Percentiles rank a stretch among this genome's conserved stretches.
phyloP scores from a whole-genome alignment of 495 filamentous ascomycete genomes.

The Massariosphaeria phaeospora region DNA sequence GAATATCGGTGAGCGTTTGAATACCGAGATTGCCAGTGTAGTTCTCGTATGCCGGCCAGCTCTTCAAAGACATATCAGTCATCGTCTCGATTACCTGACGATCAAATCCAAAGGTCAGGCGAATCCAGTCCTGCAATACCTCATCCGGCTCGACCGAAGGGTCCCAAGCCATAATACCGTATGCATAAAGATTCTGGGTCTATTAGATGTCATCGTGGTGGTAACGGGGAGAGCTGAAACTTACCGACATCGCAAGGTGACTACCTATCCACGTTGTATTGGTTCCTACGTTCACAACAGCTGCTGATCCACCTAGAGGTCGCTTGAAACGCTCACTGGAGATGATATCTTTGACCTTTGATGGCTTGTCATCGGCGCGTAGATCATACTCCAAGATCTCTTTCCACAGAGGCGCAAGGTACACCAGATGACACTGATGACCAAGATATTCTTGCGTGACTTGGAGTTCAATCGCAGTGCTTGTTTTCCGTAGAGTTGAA shows the following conservation, averaged over 20 bases:
- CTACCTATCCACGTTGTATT: constrained; percentile 64
- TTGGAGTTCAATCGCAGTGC: constrained; percentile 59
- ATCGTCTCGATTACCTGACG: constrained; percentile 53
- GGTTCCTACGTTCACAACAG: constrained; percentile 64
- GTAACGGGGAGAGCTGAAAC: too few relatives aligned
- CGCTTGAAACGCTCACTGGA: constrained; percentile 56
- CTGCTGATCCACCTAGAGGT: constrained; percentile 57
- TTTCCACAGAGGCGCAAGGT: constrained; percentile 64
- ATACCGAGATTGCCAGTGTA: constrained; percentile 68
- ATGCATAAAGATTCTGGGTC: constrained; percentile 59
- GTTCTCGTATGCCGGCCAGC: constrained; percentile 67
- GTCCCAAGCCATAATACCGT: constrained; percentile 62
- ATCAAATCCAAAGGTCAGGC: constrained; percentile 58
- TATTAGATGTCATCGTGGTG: too few relatives aligned
- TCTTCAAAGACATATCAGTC: constrained; percentile 60
- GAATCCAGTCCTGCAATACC: constrained; percentile 61
- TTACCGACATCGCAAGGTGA: constrained; percentile 58
- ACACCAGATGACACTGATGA: constrained; percentile 65
- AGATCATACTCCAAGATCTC: constrained; percentile 62
- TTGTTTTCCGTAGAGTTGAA: constrained; percentile 56
- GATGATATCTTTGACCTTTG: constrained; percentile 53
- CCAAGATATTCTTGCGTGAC: constrained; percentile 68
- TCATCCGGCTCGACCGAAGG: constrained; percentile 45
- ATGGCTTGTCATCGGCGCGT: constrained; percentile 52
- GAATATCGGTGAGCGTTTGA: constrained; percentile 65